Conservation (phyloP, 1,139 yeast species). For the Suhomyces ambrosiae region DNA sequence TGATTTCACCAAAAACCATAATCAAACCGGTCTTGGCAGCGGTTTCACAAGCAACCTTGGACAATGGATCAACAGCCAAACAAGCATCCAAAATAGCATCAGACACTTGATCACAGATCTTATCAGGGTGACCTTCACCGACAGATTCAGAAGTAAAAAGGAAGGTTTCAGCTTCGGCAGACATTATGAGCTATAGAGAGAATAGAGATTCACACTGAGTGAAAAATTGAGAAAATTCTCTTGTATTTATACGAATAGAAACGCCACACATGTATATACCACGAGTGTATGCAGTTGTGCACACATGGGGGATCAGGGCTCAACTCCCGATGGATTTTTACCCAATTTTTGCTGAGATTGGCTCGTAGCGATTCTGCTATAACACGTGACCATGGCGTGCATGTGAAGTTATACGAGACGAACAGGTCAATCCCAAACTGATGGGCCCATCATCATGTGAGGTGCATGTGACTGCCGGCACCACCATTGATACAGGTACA, state of each 20-base stretch:
- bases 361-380: constrained; percentile 11
- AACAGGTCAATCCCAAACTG: not conserved
- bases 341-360: constrained; percentile 1
- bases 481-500: too few species aligned
- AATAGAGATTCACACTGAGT: not conserved
- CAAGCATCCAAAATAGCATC: constrained; percentile 99
- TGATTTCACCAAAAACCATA: constrained; percentile 98
- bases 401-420: constrained; percentile 8
- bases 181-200: constrained; percentile 9
- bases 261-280: constrained; percentile 12
- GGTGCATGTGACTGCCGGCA: too few species aligned
- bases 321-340: constrained; percentile 6
- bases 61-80: constrained; percentile 90
- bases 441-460: not conserved
- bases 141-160: constrained; percentile 95
- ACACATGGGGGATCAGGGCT: constrained; percentile 9
- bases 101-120: constrained; percentile 98
- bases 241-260: constrained; percentile 12
- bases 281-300: constrained; percentile 4
- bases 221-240: constrained; percentile 5
- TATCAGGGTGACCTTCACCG: constrained; percentile 99
- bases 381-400: constrained; percentile 10
- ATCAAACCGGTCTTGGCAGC: constrained; percentile 99
- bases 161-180: constrained; percentile 45
- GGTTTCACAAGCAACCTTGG: constrained; percentile 99